phyloP scores from a whole-genome alignment of 331 rosid species.

The Arachis monticola region DNA sequence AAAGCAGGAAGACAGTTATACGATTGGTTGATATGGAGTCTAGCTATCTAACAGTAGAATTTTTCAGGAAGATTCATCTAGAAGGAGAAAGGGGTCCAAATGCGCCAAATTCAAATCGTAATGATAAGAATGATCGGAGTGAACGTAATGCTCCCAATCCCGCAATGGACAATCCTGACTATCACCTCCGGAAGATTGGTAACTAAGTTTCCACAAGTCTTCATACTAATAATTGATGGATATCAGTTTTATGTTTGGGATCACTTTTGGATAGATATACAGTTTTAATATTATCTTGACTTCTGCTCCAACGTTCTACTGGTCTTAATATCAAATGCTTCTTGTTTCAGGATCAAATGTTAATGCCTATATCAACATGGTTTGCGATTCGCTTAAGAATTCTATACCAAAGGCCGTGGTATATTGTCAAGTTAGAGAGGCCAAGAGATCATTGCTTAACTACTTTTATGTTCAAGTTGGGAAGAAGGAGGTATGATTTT shows the following conservation, averaged over 20 bases:
- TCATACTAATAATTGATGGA: background rate
- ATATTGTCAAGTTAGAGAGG: slow-evolving; percentile 99
- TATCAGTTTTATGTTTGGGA: background rate
- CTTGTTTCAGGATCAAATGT: slow-evolving; percentile 88
- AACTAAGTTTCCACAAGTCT: slow-evolving; percentile 40
- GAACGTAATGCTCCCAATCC: slow-evolving; percentile 51
- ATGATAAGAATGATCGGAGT: slow-evolving; percentile 24
- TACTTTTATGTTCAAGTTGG: slow-evolving; percentile 81
- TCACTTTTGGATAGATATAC: background rate
- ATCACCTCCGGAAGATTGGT: slow-evolving; percentile 91
- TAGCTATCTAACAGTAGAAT: slow-evolving; percentile 91
- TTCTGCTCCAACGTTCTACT: slow-evolving; percentile 17
- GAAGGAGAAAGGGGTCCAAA: slow-evolving; percentile 72
- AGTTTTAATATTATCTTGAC: slow-evolving; percentile 12
- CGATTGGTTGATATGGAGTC: slow-evolving; percentile 99
- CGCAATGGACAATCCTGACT: slow-evolving; percentile 65
- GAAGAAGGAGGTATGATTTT: slow-evolving; percentile 76
- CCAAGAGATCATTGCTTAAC: slow-evolving; percentile 89
- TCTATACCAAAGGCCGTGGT: slow-evolving; percentile 99
- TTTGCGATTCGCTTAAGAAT: slow-evolving; percentile 80
- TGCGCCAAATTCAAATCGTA: slow-evolving; percentile 47
- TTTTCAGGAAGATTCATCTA: slow-evolving; percentile 82
- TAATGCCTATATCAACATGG: slow-evolving; percentile 84
- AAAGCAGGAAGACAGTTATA: slow-evolving; percentile 80
- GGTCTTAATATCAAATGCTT: slow-evolving; percentile 13